These are phyloP conservation scores for Cyclotella sp. DNA, from an alignment of 108 stramenopile species.

Conservation along the genomic window DNA sequence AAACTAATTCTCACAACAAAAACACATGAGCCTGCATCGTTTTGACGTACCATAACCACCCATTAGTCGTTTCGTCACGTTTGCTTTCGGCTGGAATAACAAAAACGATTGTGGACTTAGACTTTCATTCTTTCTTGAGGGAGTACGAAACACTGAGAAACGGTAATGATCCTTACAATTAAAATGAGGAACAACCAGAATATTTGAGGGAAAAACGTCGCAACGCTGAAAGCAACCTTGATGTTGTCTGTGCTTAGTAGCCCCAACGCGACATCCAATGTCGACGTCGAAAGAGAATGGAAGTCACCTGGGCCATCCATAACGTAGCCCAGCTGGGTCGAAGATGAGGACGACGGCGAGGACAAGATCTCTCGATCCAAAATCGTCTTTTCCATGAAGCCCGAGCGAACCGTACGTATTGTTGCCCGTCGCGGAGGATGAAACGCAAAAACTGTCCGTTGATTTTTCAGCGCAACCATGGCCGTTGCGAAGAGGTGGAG, in stretches of 20 bases:
- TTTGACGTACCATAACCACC: constrained; percentile 53
- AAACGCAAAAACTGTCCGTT: too few relatives aligned
- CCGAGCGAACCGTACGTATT: too few relatives aligned
- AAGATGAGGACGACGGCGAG: too few relatives aligned
- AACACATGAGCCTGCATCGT: not conserved
- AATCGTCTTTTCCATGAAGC: too few relatives aligned
- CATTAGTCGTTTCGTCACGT: constrained; percentile 77
- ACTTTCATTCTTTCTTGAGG: not conserved
- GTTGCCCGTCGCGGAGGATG: too few relatives aligned
- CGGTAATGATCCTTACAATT: not conserved
- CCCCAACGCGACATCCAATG: constrained; percentile 31
- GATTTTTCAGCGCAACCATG: too few relatives aligned
- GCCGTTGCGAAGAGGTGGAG: too few relatives aligned
- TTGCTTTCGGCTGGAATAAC: constrained; percentile 55
- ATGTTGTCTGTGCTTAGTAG: constrained; percentile 61
- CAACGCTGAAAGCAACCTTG: constrained; percentile 78
- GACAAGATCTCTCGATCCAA: too few relatives aligned
- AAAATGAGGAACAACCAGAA: constrained; percentile 82
- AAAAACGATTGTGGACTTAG: not conserved
- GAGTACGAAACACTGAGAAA: not conserved
- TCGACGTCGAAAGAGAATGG: too few relatives aligned
- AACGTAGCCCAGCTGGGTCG: too few relatives aligned
- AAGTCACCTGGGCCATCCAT: too few relatives aligned
- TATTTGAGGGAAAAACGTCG: constrained; percentile 85
- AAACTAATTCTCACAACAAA: constrained; percentile 2